Percentiles rank a stretch among this genome's conserved stretches.
Evolutionary conservation across 345 rosid species (phyloP).

Genomic region (Rhizophora apiculata): DNA sequence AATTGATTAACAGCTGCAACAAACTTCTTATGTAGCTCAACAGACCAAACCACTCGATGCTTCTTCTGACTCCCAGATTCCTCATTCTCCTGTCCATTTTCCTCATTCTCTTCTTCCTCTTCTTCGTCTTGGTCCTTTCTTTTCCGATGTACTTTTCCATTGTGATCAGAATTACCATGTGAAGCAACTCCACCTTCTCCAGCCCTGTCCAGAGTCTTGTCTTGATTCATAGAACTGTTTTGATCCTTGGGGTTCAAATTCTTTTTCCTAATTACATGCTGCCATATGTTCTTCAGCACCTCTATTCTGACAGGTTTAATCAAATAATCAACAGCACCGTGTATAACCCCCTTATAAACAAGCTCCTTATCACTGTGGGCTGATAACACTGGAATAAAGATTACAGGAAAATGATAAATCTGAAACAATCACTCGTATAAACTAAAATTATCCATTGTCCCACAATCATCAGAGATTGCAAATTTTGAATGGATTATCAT

Average conservation of each 20-base stretch:
- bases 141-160: constrained; percentile 46
- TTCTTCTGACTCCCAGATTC: constrained; percentile 66
- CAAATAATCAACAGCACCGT: constrained; percentile 88
- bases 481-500: constrained; percentile 11
- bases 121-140: constrained; percentile 76
- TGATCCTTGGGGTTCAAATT: constrained; percentile 43
- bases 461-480: background rate
- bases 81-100: constrained; percentile 56
- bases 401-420: constrained; percentile 1
- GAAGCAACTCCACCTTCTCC: constrained; percentile 37
- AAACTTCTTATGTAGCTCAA: constrained; percentile 76
- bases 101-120: constrained; percentile 63
- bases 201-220: constrained; percentile 31
- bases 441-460: background rate
- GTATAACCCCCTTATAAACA: constrained; percentile 80
- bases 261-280: constrained; percentile 74
- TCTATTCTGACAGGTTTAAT: constrained; percentile 81
- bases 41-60: constrained; percentile 93
- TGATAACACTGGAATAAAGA: constrained; percentile 67
- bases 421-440: background rate
- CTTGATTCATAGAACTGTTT: constrained; percentile 30
- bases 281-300: constrained; percentile 95
- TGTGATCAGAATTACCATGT: constrained; percentile 33
- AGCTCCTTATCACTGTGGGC: constrained; percentile 70
- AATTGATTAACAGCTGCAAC: constrained; percentile 80